Base-by-base conservation (phyloP, 2,329 filamentous ascomycete genomes). In the Macrophomina pseudophaseolina region DNA sequence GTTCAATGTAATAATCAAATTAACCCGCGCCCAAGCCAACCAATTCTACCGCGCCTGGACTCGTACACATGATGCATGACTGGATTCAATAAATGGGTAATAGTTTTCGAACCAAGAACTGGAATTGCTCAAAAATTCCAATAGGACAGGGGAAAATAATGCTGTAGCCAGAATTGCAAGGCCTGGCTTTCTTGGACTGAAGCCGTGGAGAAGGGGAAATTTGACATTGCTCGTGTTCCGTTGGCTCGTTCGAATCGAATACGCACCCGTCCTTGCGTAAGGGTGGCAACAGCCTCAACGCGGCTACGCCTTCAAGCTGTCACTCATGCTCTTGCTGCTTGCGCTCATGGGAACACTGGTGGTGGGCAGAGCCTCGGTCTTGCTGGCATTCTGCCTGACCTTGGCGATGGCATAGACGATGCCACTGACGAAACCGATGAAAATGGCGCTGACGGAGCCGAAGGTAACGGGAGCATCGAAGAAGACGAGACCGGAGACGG, bases 391-490 rank as follows among this genome's bases (percentile, higher is more conserved):
- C 80, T 97, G 91, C 80, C 91, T 90, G 70, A 97, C 85, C 85
- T 96, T 96, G 71, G 93, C 90, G 74, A 93, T 86, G 4, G 95
- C 86, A 73, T 97, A 99, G 28, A 99, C 92, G 65, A 98, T 87
- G 71, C 95, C 95, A 73, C 91, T 95, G 72, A 98, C 81, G 79
- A 97, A 98, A 42, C 94, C 95, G 67, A 99, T 86, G 68, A 89
- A 85, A 74, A 99, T 98, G 72, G 95, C 95, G 28, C 92, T 92
- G 11, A 97, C 92, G 75, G 92, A 95, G 72, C 93, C 93, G 69
- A 97, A 87, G 0, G 95, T 98, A 72, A 97, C 91, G 0, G 95
- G 94, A 0, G 94, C 94, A 69, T 95, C 88, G 81, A 99, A 99
- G 86, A 99, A 99, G 74, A 99, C 81, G 48, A 99, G 87, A 33